Evolutionary conservation across 1,284 basidiomycete genomes (phyloP), one percentile per base, ranked within the genome.

Genomic region (Heliocybe sulcata): DNA sequence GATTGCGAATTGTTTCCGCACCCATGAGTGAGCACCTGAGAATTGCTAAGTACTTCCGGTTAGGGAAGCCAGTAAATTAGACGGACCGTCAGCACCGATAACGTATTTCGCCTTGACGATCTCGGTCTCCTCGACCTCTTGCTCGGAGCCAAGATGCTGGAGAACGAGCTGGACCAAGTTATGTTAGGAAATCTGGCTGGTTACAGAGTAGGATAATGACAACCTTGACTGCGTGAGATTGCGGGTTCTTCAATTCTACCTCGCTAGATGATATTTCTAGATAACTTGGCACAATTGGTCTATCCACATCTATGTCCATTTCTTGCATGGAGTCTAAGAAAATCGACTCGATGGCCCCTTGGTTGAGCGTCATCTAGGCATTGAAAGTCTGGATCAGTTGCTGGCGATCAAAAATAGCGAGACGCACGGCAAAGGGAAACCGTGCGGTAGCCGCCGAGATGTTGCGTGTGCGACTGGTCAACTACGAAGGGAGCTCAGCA

Each of bases 21-120:
- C 86, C 89, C 88, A 92, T 2, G 87, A 90, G 68, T 92, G 89
- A 0, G 89, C 90, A 16, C 85, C 85, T 63, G 56, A 31, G 42
- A 11, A 35, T 9, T 35, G 33, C 9, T 35, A 51, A 16, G 26
- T 6, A 9, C 26, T 12, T 51, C 19, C 11, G 26, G 11, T n/a
- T 19, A 12, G 19, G 6, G 10, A 19, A 8, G 12, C 38, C n/a
- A 12, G 14, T 2, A n/a, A 14, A n/a, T 8, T 10, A n/a, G 4
- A 52, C 61, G 10, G 52, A 72, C 77, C 83, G 62, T 84, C 82
- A 35, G 76, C 68, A 0, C 82, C 82, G 35, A 84, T 66, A 2
- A 83, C 74, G 60, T 72, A 84, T 61, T 78, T 81, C 1, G 80
- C 81, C 33, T 66, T 67, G 2, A 83, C 74, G 11, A 72, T 68